Base-by-base conservation (phyloP, 2,329 filamentous ascomycete species). In the Fusarium subglutinans region DNA sequence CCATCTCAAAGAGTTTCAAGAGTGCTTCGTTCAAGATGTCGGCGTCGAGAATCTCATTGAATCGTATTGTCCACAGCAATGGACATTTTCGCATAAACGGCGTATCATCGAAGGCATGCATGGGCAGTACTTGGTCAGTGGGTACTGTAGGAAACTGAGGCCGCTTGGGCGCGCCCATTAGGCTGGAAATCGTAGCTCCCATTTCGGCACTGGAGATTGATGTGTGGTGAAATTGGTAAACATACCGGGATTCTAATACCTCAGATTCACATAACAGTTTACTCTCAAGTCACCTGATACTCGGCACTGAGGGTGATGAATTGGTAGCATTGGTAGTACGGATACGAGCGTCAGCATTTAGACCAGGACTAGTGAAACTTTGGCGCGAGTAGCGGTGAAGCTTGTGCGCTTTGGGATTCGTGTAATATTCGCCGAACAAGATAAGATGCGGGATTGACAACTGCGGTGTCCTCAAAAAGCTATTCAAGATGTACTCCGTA, bases 1-100 rank as follows among this genome's bases (percentile, higher is more conserved):
- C 83, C 18, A 78, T 82, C 15, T 82, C 37, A 17, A 75, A 40
- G 56, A 72, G 54, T 24, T 60, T 44, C 4, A 43, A 54, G 1
- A 69, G 33, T 10, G 68, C 55, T 6, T 28, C 12, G 15, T 65
- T 54, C 28, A 87, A 77, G 26, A 79, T 83, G 0, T 82, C 75
- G 0, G 78, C 72, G 60, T 87, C 84, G 5, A 87, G 80, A 6
- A 69, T 62, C n/a, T 73, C 67, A 51, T 74, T 45, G 20, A 74
- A 73, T 24, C 67, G 61, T 11, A 62, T 15, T 3, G 68, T 75
- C 73, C 71, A 75, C 28, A 74, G 75, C 4, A 84, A 37, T 8
- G 81, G 59, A 45, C 82, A 77, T 15, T 68, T 61, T 2, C 77
- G 76, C 37, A 77, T 69, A 2, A 66, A 51, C 20, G 73, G 60